These are phyloP conservation scores for Microdochium paspali DNA, from an alignment of 2,329 filamentous ascomycete species.

Conservation along the genomic window DNA sequence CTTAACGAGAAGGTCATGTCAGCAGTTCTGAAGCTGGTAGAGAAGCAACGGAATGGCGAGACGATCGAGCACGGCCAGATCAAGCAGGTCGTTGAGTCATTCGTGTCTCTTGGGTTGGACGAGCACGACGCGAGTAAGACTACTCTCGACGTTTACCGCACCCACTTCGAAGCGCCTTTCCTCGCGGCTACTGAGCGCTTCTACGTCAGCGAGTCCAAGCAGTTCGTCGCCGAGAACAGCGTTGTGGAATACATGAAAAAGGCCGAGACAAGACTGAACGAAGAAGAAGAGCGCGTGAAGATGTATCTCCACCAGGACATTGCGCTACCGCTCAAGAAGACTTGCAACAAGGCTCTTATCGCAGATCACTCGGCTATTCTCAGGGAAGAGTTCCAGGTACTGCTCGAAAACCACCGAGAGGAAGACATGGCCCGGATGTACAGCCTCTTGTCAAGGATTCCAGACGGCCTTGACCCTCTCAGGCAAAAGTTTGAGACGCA, in stretches of 20 bases:
- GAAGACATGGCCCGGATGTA: constrained; percentile 98
- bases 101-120: constrained; percentile 88
- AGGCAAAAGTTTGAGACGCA: constrained; percentile 84
- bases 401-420: constrained; percentile 88
- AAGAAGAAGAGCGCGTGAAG: constrained; percentile 89
- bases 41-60: constrained; percentile 95
- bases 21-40: constrained; percentile 86
- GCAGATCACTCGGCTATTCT: constrained; percentile 78
- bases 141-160: constrained; percentile 88
- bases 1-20: constrained; percentile 89
- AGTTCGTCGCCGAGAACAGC: constrained; percentile 92
- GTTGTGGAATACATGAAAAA: constrained; percentile 99
- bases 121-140: constrained; percentile 89
- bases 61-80: constrained; percentile 97
- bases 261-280: constrained; percentile 77
- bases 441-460: constrained; percentile 77
- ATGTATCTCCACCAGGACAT: constrained; percentile 92
- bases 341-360: constrained; percentile 83
- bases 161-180: constrained; percentile 89
- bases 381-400: constrained; percentile 87
- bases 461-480: constrained; percentile 83
- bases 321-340: constrained; percentile 70
- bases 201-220: constrained; percentile 85
- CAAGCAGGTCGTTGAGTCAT: constrained; percentile 93
- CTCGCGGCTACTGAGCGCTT: constrained; percentile 74